Percentiles rank a stretch among this genome's conserved stretches.
phyloP scores from a whole-genome alignment of 2,329 filamentous ascomycete genomes.

The Alternaria atra region DNA sequence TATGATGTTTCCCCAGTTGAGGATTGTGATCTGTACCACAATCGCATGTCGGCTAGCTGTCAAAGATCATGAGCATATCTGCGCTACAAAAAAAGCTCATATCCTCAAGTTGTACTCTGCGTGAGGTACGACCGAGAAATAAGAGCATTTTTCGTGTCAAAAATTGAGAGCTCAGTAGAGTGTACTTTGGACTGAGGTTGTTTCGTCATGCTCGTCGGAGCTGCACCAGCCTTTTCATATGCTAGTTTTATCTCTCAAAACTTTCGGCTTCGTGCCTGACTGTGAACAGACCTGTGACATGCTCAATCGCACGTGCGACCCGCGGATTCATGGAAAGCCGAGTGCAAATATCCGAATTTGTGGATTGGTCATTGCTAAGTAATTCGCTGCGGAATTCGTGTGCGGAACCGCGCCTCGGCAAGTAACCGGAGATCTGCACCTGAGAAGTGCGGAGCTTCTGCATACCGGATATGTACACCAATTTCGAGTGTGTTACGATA shows the following conservation, averaged over 20 bases:
- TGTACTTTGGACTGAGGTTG: too few relatives aligned
- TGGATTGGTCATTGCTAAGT: conserved; percentile 18
- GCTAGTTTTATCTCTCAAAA: not conserved
- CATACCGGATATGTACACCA: conserved; percentile 18
- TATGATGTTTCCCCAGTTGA: not conserved
- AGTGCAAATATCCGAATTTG: conserved; percentile 1
- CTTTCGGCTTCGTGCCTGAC: not conserved
- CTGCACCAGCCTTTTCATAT: not conserved
- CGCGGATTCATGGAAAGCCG: not conserved
- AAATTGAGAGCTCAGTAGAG: too few relatives aligned
- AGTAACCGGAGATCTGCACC: conserved; percentile 17
- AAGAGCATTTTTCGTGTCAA: too few relatives aligned
- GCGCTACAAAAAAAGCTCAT: not conserved
- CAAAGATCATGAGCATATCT: not conserved
- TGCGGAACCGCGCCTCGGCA: conserved; percentile 15
- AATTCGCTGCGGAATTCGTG: conserved; percentile 13
- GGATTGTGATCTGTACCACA: not conserved
- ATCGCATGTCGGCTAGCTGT: not conserved
- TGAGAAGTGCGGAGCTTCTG: conserved; percentile 15
- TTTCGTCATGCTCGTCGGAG: not conserved
- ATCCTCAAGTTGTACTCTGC: too few relatives aligned
- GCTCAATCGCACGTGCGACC: not conserved
- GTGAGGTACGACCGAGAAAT: too few relatives aligned
- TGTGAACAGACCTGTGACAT: not conserved
- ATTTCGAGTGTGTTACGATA: conserved; percentile 17